Base-by-base conservation (phyloP, 805 yeast species). In the Starmerella sirachaensis region DNA sequence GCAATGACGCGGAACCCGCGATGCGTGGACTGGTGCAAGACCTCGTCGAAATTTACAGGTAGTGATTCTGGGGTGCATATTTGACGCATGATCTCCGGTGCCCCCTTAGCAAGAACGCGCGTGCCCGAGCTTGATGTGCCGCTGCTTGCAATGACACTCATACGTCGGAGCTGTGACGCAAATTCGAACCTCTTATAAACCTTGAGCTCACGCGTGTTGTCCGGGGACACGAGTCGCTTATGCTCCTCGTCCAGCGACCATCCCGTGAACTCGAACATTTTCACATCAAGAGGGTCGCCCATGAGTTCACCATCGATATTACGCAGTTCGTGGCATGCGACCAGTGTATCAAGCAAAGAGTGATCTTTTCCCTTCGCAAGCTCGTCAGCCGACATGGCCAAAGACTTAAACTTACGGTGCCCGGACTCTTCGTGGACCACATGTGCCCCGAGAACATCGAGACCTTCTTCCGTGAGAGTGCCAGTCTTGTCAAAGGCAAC, bases 401-500 rank as follows among this genome's bases (percentile, higher is more conserved):
- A 36, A 10, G 38, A 37, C 8, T 52, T 50, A 33, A 53, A 50
- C 47, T 38, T 40, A 29, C n/a, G 19, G 26, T 23, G 30, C 28
- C 26, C 9, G 18, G 14, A 12, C 12, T 7, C 22, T 31, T 37
- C 18, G 32, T 37, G 12, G 55, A 56, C 54, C 9, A 61, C 48
- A 40, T 70, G 76, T n/a, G 74, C 66, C 6, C 82, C 69, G 51
- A 85, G 65, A 3, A 91, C 82, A 56, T 88, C 97, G 25, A 91
- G 65, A 0, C 97, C 97, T 56, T 91, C 98, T 53, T 91, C 97
- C 0, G 99, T 91, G 46, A 91, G 64, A 0, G 99, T 91, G 3
- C 99, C 99, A 0, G 99, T 91, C 55, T 91, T 91, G 62, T 91
- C 99, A 58, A 91, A 91, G 52, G 94, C 85, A 54, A 84, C 66